These are phyloP conservation scores for Chiua virens DNA, from an alignment of 768 basidiomycete genomes.

Conservation along the genomic window DNA sequence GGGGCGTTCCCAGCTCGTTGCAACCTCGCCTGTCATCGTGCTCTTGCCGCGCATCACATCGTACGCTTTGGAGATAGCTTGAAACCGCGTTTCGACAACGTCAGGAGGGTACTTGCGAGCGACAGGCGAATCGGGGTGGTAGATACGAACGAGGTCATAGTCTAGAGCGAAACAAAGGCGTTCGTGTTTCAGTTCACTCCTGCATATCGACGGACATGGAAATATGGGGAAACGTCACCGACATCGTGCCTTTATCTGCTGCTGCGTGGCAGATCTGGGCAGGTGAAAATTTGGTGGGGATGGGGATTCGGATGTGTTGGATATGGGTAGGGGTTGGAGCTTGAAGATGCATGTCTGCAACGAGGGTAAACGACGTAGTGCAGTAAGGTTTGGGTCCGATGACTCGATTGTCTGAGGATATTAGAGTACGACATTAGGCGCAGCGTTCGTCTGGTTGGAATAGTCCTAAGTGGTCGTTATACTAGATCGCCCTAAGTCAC, in stretches of 20 bases:
- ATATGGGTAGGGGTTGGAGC: slow-evolving; percentile 46
- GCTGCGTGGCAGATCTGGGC: slow-evolving; percentile 48
- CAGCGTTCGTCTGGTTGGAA: no score
- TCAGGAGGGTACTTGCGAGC: slow-evolving; percentile 44
- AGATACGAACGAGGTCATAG: slow-evolving; percentile 76
- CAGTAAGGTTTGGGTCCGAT: slow-evolving; percentile 6
- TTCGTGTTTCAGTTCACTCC: no score
- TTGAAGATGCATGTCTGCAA: slow-evolving; percentile 19
- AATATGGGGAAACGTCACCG: slow-evolving; percentile 18
- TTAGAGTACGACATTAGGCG: slow-evolving; percentile 7
- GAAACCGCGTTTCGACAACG: slow-evolving; percentile 62
- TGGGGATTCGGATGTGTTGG: slow-evolving; percentile 51
- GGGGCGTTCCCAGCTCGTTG: slow-evolving; percentile 14
- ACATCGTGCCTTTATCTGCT: slow-evolving; percentile 61
- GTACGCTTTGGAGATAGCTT: slow-evolving; percentile 68
- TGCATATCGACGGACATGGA: neutral
- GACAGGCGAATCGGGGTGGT: slow-evolving; percentile 70
- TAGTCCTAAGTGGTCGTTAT: no score
- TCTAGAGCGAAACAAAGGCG: slow-evolving; percentile 39
- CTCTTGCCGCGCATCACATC: slow-evolving; percentile 56
- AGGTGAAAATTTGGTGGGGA: slow-evolving; percentile 67
- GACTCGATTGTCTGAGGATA: slow-evolving; percentile 3
- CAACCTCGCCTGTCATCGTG: slow-evolving; percentile 17
- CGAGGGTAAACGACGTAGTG: neutral
- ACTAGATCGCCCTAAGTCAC: no score